Evolutionary conservation across 1,139 yeast genomes (phyloP), one percentile per base, ranked within the genome.

Genomic region (Debaryomycetaceae sp.): DNA sequence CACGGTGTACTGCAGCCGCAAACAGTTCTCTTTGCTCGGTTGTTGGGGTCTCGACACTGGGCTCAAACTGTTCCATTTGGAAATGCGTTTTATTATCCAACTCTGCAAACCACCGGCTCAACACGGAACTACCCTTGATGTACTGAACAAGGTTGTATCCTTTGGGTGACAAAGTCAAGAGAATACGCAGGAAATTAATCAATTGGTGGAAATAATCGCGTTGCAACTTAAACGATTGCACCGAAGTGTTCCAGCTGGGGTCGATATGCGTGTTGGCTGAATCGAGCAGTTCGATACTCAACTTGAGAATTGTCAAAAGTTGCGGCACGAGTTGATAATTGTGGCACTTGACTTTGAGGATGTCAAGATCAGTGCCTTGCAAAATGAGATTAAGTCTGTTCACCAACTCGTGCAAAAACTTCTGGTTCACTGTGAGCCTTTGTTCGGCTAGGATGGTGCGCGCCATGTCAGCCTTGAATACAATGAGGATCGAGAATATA

Each of bases 261-360:
- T 19, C 10, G 11, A 10, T 19, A 19, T 19, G 21, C 21, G 9
- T 9, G 13, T 16, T 18, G 5, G 20, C 23, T n/a, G 18, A 20
- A 8, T 19, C 15, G 12, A 16, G 21, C 12, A 17, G 9, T 23
- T 33, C 33, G n/a, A 31, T 25, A 4, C 26, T 31, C 5, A 31
- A 9, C 12, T 28, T 23, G 8, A 33, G 22, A 28, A 33, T 29
- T 3, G 34, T 27, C 5, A 33, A 19, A 4, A 33, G 21, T 18
- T 33, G 36, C 3, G 36, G 36, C 6, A 33, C 17, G 9, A 33
- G 24, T 16, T 33, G 36, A 12, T 23, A 23, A 16, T 33, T 22
- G 12, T 19, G 28, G 10, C 28, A 22, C 18, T 27, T 29, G 5
- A 33, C 19, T 4, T 25, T 27, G 9, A 33, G 18, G 7, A 26